Conservation (phyloP, 495 filamentous ascomycete species). For the Cetradonia linearis region DNA sequence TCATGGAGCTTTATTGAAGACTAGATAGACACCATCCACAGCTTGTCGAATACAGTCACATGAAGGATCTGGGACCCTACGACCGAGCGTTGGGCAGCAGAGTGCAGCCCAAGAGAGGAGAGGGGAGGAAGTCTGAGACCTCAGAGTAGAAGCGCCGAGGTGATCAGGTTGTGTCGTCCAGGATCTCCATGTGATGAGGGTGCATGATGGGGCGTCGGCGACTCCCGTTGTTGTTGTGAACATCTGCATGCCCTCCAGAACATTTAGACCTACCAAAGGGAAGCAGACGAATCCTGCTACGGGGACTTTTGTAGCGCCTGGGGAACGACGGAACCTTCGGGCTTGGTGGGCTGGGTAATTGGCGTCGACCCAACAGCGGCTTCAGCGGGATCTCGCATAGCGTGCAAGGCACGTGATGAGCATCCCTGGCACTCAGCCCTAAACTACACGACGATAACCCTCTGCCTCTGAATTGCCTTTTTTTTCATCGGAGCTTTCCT, state of each 20-base stretch:
- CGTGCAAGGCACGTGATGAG: not conserved
- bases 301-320: not conserved
- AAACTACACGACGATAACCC: not conserved
- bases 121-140: not conserved
- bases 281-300: not conserved
- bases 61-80: not conserved
- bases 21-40: not conserved
- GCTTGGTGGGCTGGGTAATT: not conserved
- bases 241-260: not conserved
- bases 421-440: not conserved
- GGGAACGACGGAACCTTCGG: not conserved
- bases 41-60: not conserved
- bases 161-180: not conserved
- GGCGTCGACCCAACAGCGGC: conserved; percentile 7
- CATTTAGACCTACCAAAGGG: not conserved
- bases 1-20: not conserved
- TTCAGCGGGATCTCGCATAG: not conserved
- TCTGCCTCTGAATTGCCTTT: not conserved
- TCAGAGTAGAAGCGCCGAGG: conserved; percentile 5
- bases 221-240: not conserved
- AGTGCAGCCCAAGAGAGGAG: not conserved
- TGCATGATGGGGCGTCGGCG: conserved; percentile 5
- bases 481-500: not conserved
- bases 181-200: conserved; percentile 10
- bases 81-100: not conserved